Evolutionary conservation across 139 green algal species (phyloP), one percentile per base, ranked within the genome.

Genomic region (Haematococcus sp.): DNA sequence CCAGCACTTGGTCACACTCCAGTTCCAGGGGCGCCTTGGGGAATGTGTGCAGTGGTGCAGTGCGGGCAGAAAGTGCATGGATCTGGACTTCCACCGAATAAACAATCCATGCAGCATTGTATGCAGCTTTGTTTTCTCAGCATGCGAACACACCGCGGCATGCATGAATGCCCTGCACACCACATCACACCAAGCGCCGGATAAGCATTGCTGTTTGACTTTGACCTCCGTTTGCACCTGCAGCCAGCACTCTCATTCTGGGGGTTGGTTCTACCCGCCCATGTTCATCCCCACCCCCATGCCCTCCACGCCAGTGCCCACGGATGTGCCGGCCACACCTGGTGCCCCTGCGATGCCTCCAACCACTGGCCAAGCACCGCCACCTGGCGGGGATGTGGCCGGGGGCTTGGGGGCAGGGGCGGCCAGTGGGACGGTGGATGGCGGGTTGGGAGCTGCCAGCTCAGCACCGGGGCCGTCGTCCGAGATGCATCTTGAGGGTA

Each of bases 211-310:
- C n/a, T n/a, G n/a, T n/a, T n/a, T n/a, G n/a, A n/a, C n/a, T n/a
- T n/a, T n/a, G n/a, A n/a, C n/a, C n/a, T n/a, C n/a, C n/a, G n/a
- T n/a, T n/a, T n/a, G n/a, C 27, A 23, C 11, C 32, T 69, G 61
- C 61, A 69, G 61, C 34, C 82, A 86, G 49, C 89, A 93, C 77
- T 88, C 76, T 1, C 82, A 83, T 64, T 74, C 74, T 44, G 63
- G 66, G 11, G 88, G 86, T 32, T 64, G 76, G 46, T 61, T 88
- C 1, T 17, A 58, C 1, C 52, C 68, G 27, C 63, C 71, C 4
- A 60, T 82, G 43, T 67, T 85, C 74, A 77, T 91, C 71, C 75
- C 77, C 0, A 58, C 77, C 31, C 76, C 79, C 1, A 28, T 78
- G 23, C 71, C 74, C 2, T 23, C 34, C 22, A 4, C 54, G 15